Percentiles rank a stretch among this genome's conserved stretches.
These are phyloP conservation scores for Monosporozyma siamensis DNA, from an alignment of 805 yeast genomes.

Conservation along the genomic window DNA sequence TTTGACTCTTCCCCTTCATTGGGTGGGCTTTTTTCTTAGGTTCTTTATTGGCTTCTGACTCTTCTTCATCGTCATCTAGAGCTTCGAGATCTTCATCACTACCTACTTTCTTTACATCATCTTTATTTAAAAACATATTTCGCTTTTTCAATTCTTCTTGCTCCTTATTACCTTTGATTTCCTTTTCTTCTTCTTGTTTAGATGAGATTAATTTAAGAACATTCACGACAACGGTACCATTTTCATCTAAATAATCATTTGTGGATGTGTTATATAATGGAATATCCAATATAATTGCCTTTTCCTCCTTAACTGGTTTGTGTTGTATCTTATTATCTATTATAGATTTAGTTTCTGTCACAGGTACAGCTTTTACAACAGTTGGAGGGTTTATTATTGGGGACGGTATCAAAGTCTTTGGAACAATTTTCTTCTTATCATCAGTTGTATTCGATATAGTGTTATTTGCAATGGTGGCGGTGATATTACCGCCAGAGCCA, in stretches of 20 bases:
- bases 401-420: conserved; percentile 19
- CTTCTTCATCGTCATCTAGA: conserved; percentile 17
- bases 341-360: no score
- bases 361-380: conserved; percentile 8
- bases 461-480: neutral
- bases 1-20: conserved; percentile 54
- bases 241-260: conserved; percentile 28
- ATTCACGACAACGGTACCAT: conserved; percentile 29
- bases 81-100: conserved; percentile 13
- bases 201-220: conserved; percentile 12
- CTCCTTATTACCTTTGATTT: conserved; percentile 8
- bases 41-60: conserved; percentile 14
- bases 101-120: neutral
- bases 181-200: conserved; percentile 11
- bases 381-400: conserved; percentile 20
- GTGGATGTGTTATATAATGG: conserved; percentile 21
- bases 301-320: conserved; percentile 3
- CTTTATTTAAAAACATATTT: conserved; percentile 1
- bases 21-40: conserved; percentile 30
- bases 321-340: neutral
- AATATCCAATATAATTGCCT: conserved; percentile 21
- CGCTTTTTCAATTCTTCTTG: conserved; percentile 5
- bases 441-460: neutral
- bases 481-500: no score
- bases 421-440: conserved; percentile 3